These are phyloP conservation scores for Aspergillus brunneoviolaceus DNA, from an alignment of 2,329 filamentous ascomycete genomes.

Conservation along the genomic window DNA sequence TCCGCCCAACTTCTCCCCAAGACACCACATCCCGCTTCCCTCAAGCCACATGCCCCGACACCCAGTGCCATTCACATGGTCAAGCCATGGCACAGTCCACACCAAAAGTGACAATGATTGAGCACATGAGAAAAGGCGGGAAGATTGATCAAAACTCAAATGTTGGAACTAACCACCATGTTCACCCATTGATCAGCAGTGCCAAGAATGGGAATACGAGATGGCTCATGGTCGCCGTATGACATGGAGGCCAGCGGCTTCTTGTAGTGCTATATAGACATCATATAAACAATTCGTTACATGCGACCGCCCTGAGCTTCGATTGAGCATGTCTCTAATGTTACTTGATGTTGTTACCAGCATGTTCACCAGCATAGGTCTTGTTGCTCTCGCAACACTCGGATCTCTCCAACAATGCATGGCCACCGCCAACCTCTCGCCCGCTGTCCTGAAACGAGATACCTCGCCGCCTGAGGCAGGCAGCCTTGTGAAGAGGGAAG, in stretches of 20 bases:
- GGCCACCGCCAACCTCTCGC: neutral
- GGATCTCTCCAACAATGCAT: neutral
- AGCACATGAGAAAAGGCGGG: too few relatives aligned
- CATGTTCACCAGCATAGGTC: neutral
- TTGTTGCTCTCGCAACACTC: neutral
- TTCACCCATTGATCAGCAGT: neutral
- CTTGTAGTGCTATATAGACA: neutral
- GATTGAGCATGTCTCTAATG: too few relatives aligned
- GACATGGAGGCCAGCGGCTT: neutral
- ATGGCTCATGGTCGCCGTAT: neutral
- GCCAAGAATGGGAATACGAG: neutral
- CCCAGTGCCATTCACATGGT: neutral
- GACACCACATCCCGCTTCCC: too few relatives aligned
- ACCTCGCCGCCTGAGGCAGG: neutral
- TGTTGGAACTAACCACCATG: neutral
- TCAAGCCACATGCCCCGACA: neutral
- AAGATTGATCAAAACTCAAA: neutral
- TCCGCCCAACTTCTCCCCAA: too few relatives aligned
- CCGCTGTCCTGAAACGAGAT: neutral
- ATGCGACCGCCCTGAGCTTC: too few relatives aligned
- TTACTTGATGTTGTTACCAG: too few relatives aligned
- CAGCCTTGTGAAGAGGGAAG: constrained; percentile 2
- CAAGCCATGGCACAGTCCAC: too few relatives aligned
- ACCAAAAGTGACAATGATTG: too few relatives aligned
- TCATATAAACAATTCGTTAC: neutral